Percentiles rank a stretch among this genome's conserved stretches.
These are phyloP conservation scores for Brasilioporus rufonigricans DNA, from an alignment of 768 basidiomycete species.

Conservation along the genomic window DNA sequence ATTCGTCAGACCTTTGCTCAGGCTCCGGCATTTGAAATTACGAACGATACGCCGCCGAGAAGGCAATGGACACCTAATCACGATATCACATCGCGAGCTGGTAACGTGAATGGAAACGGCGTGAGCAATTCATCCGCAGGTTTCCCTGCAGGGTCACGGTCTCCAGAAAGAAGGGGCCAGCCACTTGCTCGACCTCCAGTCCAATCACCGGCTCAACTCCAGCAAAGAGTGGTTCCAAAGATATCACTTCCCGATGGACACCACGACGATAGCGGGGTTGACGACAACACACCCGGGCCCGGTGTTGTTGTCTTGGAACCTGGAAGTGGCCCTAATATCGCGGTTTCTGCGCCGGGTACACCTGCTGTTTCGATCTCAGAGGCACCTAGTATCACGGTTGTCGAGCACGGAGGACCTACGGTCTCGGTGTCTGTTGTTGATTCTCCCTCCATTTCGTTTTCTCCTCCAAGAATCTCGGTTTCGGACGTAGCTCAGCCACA, in stretches of 20 bases:
- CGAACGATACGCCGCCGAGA: conserved; percentile 23
- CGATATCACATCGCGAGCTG: conserved; percentile 14
- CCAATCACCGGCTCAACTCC: conserved; percentile 3
- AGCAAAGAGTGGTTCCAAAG: conserved; percentile 42
- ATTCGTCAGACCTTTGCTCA: conserved; percentile 13
- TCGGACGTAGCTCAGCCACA: conserved; percentile 16
- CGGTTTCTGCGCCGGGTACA: conserved; percentile 23
- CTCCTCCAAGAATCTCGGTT: conserved; percentile 17
- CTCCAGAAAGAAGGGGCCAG: conserved; percentile 17
- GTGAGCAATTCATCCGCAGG: conserved; percentile 1
- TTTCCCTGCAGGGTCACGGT: conserved; percentile 11
- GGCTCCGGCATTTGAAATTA: conserved; percentile 32
- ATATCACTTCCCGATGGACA: conserved; percentile 33
- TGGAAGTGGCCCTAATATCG: conserved; percentile 22
- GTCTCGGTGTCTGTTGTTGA: conserved; percentile 18
- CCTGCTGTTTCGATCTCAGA: conserved; percentile 19
- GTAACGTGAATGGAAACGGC: conserved; percentile 9
- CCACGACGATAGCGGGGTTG: neutral
- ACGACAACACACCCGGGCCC: conserved; percentile 12
- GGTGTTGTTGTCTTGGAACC: conserved; percentile 32
- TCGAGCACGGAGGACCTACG: conserved; percentile 17
- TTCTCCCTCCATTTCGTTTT: conserved; percentile 17
- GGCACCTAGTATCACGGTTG: conserved; percentile 30
- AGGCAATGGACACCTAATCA: conserved; percentile 29
- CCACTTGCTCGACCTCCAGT: neutral